Percentiles rank a stretch among this genome's conserved stretches.
Evolutionary conservation across 352 stramenopile genomes (phyloP).

Genomic region (Hyaloperonospora arabidopsidis): DNA sequence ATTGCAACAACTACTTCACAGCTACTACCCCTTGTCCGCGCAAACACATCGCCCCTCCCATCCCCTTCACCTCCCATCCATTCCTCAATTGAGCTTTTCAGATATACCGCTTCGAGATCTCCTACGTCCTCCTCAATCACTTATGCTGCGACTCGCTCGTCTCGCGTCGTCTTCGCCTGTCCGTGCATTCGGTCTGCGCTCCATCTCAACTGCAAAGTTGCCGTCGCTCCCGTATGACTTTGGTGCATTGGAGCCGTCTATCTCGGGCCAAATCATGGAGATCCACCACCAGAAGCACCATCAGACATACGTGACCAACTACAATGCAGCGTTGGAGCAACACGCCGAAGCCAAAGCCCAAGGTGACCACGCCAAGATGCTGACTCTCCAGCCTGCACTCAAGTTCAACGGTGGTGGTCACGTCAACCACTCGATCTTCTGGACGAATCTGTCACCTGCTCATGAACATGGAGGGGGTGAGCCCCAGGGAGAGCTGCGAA

Average conservation of each 20-base stretch:
- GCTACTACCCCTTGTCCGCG: no score
- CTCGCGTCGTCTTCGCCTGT: conserved; percentile 7
- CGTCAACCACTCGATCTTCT: conserved; percentile 99
- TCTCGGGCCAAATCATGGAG: conserved; percentile 88
- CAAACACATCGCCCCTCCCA: no score
- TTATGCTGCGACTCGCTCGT: conserved; percentile 18
- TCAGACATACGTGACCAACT: conserved; percentile 94
- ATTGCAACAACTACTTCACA: no score
- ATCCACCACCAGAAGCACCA: conserved; percentile 97
- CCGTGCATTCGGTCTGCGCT: conserved; percentile 23
- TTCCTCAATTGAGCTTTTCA: no score
- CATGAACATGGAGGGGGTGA: conserved; percentile 71
- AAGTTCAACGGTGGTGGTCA: conserved; percentile 98
- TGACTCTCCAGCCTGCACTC: conserved; percentile 87
- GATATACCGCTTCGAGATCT: no score
- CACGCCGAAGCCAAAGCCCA: conserved; percentile 85
- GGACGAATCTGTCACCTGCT: conserved; percentile 91
- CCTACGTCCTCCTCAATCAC: no score
- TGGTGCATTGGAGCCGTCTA: conserved; percentile 78
- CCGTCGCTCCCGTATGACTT: conserved; percentile 85
- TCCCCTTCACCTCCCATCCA: no score
- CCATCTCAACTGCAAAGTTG: conserved; percentile 66
- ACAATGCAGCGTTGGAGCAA: conserved; percentile 91
- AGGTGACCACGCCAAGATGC: conserved; percentile 86
- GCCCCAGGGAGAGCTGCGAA: conserved; percentile 74